Percentiles rank a stretch among this genome's conserved stretches.
phyloP scores from a whole-genome alignment of 345 rosid genomes.

The Salix caprea region DNA sequence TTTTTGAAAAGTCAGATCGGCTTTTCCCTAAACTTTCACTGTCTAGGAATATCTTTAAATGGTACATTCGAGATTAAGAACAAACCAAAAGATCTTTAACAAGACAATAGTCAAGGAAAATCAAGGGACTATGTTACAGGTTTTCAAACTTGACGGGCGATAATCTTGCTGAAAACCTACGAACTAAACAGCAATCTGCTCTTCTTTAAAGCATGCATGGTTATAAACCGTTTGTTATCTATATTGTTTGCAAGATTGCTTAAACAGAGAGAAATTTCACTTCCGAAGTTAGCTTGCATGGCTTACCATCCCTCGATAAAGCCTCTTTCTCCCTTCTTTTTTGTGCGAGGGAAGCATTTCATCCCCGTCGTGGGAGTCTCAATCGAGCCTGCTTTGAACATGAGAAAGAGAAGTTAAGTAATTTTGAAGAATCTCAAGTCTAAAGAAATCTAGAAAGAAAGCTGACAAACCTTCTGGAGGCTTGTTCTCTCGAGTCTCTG shows the following conservation, averaged over 20 bases:
- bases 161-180: neutral
- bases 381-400: slow-evolving; percentile 36
- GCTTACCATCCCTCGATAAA: slow-evolving; percentile 63
- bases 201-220: neutral
- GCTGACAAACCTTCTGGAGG: slow-evolving; percentile 26
- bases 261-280: neutral
- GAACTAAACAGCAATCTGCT: neutral
- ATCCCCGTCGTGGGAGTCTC: slow-evolving; percentile 29
- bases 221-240: neutral
- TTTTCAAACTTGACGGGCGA: neutral
- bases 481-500: slow-evolving; percentile 15
- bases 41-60: neutral
- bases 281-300: neutral
- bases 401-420: neutral
- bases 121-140: neutral
- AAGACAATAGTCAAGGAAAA: neutral
- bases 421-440: neutral
- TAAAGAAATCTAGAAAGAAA: neutral
- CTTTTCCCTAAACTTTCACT: neutral
- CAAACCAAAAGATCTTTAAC: neutral
- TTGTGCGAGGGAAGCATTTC: slow-evolving; percentile 27
- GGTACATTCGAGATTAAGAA: neutral
- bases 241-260: neutral
- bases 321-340: slow-evolving; percentile 54
- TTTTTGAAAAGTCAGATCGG: neutral